phyloP scores from a whole-genome alignment of 441 rosid genomes.

The Dalechampia spathulata region DNA sequence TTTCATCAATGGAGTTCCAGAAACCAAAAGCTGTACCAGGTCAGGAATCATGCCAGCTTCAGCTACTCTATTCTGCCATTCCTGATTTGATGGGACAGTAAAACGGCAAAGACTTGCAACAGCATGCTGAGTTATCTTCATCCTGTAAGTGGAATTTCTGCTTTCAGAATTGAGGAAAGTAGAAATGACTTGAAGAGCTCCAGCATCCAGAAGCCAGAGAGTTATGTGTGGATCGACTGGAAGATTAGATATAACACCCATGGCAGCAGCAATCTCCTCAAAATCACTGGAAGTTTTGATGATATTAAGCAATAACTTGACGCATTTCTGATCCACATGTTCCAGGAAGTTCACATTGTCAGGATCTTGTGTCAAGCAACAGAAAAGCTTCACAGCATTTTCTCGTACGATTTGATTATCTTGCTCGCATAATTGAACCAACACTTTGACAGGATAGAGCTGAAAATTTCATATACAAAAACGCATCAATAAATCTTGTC shows the following conservation, averaged over 20 bases:
- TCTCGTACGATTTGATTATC: slow-evolving; percentile 19
- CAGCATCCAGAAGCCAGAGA: slow-evolving; percentile 29
- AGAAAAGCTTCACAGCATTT: slow-evolving; percentile 36
- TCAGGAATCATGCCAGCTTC: slow-evolving; percentile 20
- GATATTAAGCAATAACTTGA: slow-evolving; percentile 23
- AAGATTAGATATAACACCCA: slow-evolving; percentile 33
- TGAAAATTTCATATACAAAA: not conserved
- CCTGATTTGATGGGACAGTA: slow-evolving; percentile 21
- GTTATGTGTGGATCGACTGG: slow-evolving; percentile 23
- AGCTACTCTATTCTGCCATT: slow-evolving; percentile 32
- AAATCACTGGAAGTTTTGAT: slow-evolving; percentile 16
- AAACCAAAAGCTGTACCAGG: slow-evolving; percentile 22
- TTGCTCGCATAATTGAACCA: slow-evolving; percentile 32
- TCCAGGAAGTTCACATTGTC: slow-evolving; percentile 20
- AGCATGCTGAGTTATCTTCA: slow-evolving; percentile 20
- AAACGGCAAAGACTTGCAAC: slow-evolving; percentile 27
- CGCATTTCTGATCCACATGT: slow-evolving; percentile 25
- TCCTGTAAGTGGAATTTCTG: slow-evolving; percentile 12
- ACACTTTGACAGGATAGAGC: slow-evolving; percentile 33
- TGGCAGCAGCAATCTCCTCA: slow-evolving; percentile 26
- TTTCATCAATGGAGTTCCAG: slow-evolving; percentile 27
- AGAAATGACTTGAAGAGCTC: slow-evolving; percentile 17
- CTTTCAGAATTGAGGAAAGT: slow-evolving; percentile 8
- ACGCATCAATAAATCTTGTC: not conserved
- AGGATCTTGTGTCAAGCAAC: slow-evolving; percentile 27